These are phyloP conservation scores for Adansonia rubrostipa DNA, from an alignment of 441 rosid species.

Conservation along the genomic window DNA sequence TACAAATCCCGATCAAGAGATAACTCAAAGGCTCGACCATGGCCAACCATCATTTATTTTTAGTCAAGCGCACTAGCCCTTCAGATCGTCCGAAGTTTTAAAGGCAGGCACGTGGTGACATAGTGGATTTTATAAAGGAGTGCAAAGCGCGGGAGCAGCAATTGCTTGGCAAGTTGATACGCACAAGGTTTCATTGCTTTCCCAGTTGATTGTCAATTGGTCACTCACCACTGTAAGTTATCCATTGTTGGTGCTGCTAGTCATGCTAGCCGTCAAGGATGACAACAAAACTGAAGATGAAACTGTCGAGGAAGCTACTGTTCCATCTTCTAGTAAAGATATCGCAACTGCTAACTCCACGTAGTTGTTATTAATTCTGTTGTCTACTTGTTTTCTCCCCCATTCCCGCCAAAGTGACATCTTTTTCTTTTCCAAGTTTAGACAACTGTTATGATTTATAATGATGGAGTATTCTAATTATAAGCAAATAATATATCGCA, in stretches of 20 bases:
- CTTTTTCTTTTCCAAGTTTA: background rate
- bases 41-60: no score
- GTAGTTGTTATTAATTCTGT: conserved; percentile 1
- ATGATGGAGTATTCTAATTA: no score
- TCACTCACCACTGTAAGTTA: conserved; percentile 41
- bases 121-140: conserved; percentile 48
- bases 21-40: no score
- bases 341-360: background rate
- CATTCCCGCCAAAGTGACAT: background rate
- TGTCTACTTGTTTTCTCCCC: background rate
- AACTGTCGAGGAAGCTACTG: conserved; percentile 19
- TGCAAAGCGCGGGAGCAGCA: conserved; percentile 49
- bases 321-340: conserved; percentile 22
- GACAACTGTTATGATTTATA: background rate
- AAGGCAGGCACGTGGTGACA: conserved; percentile 18
- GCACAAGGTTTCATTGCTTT: conserved; percentile 34
- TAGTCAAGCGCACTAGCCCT: no score
- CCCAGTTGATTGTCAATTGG: conserved; percentile 43
- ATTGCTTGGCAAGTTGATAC: conserved; percentile 52
- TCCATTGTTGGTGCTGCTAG: conserved; percentile 42
- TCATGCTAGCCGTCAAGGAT: conserved; percentile 45
- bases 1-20: no score
- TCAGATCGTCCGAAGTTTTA: no score
- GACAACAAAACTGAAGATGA: conserved; percentile 31
- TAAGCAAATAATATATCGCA: no score